phyloP scores from a whole-genome alignment of 305 asterid genomes.

The Fraxinus nigra region DNA sequence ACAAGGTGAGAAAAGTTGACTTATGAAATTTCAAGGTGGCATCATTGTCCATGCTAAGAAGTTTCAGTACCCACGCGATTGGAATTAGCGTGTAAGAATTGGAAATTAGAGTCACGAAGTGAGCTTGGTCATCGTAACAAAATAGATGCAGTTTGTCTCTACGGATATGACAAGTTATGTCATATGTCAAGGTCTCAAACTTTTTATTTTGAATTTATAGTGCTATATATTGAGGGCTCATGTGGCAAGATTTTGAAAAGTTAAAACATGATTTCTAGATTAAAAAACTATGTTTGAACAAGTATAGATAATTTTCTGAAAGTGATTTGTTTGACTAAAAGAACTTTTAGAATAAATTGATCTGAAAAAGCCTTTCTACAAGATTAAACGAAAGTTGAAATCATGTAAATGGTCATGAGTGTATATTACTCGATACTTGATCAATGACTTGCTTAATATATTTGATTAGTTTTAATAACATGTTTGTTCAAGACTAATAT shows the following conservation, averaged over 20 bases:
- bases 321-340: background rate
- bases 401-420: background rate
- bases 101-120: background rate
- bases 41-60: background rate
- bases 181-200: background rate
- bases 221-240: background rate
- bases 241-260: too few species aligned
- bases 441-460: background rate
- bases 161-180: background rate
- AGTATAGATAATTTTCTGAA: too few species aligned
- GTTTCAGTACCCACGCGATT: background rate
- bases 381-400: too few species aligned
- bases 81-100: background rate
- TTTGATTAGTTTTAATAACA: background rate
- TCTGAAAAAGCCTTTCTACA: too few species aligned
- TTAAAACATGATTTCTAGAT: background rate
- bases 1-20: slow-evolving; percentile 23
- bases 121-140: background rate
- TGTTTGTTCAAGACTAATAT: background rate
- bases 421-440: background rate
- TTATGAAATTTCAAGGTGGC: slow-evolving; percentile 37
- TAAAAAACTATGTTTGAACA: too few species aligned
- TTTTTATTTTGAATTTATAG: background rate
- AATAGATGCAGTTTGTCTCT: background rate
- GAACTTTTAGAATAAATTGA: too few species aligned